Percentiles rank a stretch among this genome's conserved stretches.
Conservation (phyloP, 2,329 filamentous ascomycete genomes). For the Sphaerostilbella broomeana region DNA sequence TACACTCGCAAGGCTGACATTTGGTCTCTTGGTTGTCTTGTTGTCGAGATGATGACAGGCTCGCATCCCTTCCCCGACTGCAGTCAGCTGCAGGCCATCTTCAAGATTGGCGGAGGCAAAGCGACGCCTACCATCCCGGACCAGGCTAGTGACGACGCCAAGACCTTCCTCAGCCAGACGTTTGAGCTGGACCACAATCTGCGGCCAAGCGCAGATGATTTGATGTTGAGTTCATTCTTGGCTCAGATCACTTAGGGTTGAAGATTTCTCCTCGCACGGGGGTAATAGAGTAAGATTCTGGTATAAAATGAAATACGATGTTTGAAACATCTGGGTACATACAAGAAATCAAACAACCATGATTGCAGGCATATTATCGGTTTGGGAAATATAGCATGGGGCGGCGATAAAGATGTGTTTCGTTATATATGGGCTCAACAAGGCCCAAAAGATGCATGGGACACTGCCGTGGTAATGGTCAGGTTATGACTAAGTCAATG, state of each 20-base stretch:
- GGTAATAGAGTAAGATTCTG: too few relatives aligned
- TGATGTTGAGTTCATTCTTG: constrained; percentile 78
- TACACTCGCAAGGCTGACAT: constrained; percentile 99
- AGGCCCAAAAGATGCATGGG: too few relatives aligned
- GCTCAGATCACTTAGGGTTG: constrained; percentile 52
- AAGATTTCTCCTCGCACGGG: neutral
- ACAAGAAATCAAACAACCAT: too few relatives aligned
- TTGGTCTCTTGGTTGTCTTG: constrained; percentile 92
- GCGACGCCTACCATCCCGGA: constrained; percentile 86
- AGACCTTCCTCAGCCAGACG: constrained; percentile 75
- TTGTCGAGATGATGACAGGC: constrained; percentile 99
- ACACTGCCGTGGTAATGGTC: too few relatives aligned
- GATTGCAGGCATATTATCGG: too few relatives aligned
- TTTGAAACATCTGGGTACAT: too few relatives aligned
- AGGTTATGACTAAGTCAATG: too few relatives aligned
- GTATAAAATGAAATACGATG: constrained; percentile 10
- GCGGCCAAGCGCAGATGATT: constrained; percentile 83
- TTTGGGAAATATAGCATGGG: too few relatives aligned
- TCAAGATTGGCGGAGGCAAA: constrained; percentile 89
- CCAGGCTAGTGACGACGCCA: constrained; percentile 75
- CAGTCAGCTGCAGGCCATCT: constrained; percentile 95
- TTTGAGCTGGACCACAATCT: constrained; percentile 95
- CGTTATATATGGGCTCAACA: too few relatives aligned
- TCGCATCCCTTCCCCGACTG: constrained; percentile 94
- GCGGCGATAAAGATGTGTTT: too few relatives aligned